These are phyloP conservation scores for Corynespora cassiicola DNA, from an alignment of 2,329 filamentous ascomycete genomes.

Conservation along the genomic window DNA sequence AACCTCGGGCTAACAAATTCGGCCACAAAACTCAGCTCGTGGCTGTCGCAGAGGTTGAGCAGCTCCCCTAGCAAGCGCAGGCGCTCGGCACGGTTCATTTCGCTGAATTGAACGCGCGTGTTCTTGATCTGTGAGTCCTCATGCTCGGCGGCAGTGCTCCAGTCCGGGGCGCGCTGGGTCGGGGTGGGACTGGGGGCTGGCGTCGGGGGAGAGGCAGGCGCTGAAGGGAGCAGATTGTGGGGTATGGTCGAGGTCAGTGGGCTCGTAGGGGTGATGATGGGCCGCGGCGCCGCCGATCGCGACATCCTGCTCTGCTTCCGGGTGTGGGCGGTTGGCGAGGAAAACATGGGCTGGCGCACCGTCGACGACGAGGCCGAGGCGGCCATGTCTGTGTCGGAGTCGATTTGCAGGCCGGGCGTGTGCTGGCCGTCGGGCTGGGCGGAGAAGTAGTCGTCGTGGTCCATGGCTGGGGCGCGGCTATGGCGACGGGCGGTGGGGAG, in stretches of 20 bases:
- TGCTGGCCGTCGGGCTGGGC: conserved; percentile 25
- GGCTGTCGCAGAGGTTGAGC: conserved; percentile 91
- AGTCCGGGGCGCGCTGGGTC: conserved; percentile 69
- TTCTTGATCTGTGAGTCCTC: conserved; percentile 84
- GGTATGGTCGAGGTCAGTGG: conserved; percentile 59
- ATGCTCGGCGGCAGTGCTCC: conserved; percentile 78
- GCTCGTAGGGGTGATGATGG: conserved; percentile 59
- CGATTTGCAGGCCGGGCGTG: conserved; percentile 26
- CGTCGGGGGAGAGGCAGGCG: conserved; percentile 71
- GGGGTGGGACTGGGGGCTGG: conserved; percentile 71
- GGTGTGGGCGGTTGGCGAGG: conserved; percentile 41
- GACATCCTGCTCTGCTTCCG: conserved; percentile 49
- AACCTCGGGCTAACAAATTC: conserved; percentile 93
- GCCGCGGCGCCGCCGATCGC: conserved; percentile 50
- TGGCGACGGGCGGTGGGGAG: conserved; percentile 16
- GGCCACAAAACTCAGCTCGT: conserved; percentile 93
- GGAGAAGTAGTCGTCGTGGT: conserved; percentile 41
- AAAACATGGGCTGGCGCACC: conserved; percentile 39
- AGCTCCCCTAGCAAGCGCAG: conserved; percentile 86
- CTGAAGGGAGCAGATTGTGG: conserved; percentile 67
- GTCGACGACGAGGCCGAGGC: conserved; percentile 38
- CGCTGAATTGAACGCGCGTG: conserved; percentile 79
- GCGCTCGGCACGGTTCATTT: conserved; percentile 76
- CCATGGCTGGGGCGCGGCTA: too few relatives aligned
- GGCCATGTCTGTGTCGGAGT: conserved; percentile 45